Conservation (phyloP, 1,139 yeast genomes). For the Zygosaccharomyces pseudobailii region DNA sequence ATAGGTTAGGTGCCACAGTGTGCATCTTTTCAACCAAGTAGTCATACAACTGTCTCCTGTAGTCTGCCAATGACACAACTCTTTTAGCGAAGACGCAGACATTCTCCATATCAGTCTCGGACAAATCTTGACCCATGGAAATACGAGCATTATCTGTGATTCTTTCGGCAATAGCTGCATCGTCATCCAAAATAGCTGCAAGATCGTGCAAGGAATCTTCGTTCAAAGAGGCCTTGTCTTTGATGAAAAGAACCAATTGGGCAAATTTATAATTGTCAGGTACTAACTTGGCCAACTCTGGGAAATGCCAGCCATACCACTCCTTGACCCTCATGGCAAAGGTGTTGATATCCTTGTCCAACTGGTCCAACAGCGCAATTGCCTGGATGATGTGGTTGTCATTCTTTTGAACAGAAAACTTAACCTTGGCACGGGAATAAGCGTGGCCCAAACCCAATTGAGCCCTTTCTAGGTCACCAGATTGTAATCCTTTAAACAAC, state of each 20-base stretch:
- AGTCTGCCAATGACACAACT: slow-evolving; percentile 88
- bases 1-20: slow-evolving; percentile 95
- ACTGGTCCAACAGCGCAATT: slow-evolving; percentile 91
- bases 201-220: slow-evolving; percentile 86
- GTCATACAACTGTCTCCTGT: slow-evolving; percentile 81
- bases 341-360: slow-evolving; percentile 95
- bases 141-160: slow-evolving; percentile 88
- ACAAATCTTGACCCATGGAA: slow-evolving; percentile 98
- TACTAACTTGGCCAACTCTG: slow-evolving; percentile 93
- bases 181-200: slow-evolving; percentile 86
- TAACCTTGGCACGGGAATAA: slow-evolving; percentile 96
- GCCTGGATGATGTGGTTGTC: slow-evolving; percentile 99
- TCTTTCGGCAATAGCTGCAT: slow-evolving; percentile 89
- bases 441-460: slow-evolving; percentile 99
- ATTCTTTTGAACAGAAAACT: slow-evolving; percentile 96
- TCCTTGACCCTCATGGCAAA: slow-evolving; percentile 98
- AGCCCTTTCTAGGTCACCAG: slow-evolving; percentile 95
- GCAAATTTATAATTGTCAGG: slow-evolving; percentile 90
- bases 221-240: slow-evolving; percentile 78
- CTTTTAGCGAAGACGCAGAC: slow-evolving; percentile 89
- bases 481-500: slow-evolving; percentile 84
- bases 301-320: slow-evolving; percentile 99
- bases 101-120: slow-evolving; percentile 88
- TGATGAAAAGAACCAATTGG: slow-evolving; percentile 72
- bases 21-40: slow-evolving; percentile 94